A percentile compares a stretch with the other conserved stretches of the same genome.
These are phyloP conservation scores for Blastocladiella emersonii DNA, from an alignment of 371 early-diverging fungal genomes.

Conservation along the genomic window DNA sequence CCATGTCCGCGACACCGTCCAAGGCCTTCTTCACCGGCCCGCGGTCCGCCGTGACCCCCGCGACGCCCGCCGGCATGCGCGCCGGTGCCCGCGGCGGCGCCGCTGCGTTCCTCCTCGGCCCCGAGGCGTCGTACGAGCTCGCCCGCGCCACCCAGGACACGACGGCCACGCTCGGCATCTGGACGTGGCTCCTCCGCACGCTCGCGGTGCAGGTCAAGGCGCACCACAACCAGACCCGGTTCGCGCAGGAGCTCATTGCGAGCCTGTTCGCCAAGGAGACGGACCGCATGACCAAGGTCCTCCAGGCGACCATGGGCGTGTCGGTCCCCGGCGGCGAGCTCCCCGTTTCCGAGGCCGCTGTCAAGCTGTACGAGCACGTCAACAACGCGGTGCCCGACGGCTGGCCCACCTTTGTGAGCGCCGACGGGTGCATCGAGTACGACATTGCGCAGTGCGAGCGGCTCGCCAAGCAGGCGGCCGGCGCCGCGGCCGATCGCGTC, in stretches of 20 bases:
- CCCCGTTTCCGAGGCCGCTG: neutral
- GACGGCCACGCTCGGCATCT: slow-evolving; percentile 13
- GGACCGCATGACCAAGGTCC: neutral
- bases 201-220: slow-evolving; percentile 18
- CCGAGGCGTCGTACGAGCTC: too few species aligned
- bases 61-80: too few species aligned
- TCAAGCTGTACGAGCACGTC: neutral
- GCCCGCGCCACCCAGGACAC: too few species aligned
- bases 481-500: slow-evolving; percentile 17
- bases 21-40: slow-evolving; percentile 32
- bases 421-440: slow-evolving; percentile 40
- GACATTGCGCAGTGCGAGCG: slow-evolving; percentile 28
- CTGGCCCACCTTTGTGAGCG: slow-evolving; percentile 17
- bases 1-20: slow-evolving; percentile 1
- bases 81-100: too few species aligned
- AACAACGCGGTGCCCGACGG: neutral
- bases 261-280: neutral
- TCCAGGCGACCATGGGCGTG: neutral
- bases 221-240: slow-evolving; percentile 11
- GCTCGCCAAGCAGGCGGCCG: neutral
- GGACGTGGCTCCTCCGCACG: slow-evolving; percentile 17
- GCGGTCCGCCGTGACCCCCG: too few species aligned
- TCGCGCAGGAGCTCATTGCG: neutral
- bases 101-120: too few species aligned
- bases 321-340: neutral